Base-by-base conservation (phyloP, 495 filamentous ascomycete species). In the Neurospora tetraspora region DNA sequence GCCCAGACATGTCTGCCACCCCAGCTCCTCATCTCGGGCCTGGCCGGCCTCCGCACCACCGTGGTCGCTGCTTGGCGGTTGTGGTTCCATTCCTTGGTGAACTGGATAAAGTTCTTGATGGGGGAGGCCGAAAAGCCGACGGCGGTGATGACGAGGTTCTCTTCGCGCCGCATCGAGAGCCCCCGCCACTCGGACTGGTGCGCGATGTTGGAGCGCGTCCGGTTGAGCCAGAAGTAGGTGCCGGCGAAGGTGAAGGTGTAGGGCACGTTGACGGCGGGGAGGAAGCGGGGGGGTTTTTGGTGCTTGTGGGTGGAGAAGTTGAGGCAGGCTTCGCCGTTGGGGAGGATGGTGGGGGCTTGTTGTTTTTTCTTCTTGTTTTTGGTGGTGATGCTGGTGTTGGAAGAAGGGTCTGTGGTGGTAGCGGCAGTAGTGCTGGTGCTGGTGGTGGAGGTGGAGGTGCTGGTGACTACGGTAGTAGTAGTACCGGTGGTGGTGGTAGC, bases 41-140 rank as follows among this genome's bases (percentile, higher is more conserved):
- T 73, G 71, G 39, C 77, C 82, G 0, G 74, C 73, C 5, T 6
- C 2, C 53, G 53, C 53, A 65, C 53, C 6, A 65, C 27, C 12
- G 53, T 65, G 0, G 53, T 65, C 86, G 88, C 10, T 86, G 82
- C 70, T 85, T 83, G 70, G 88, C 83, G 7, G 81, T 81, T 74
- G 75, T 84, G 84, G 74, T 86, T 88, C 73, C 83, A 76, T 74
- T 85, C 79, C 77, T 87, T 89, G 69, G 87, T 84, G 72, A 88
- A 80, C 68, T 85, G 82, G 27, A 92, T 82, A 2, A 92, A 82
- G 18, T 83, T 76, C 79, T 91, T 91, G 80, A 92, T 89, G 7
- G 90, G 90, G 16, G 88, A 81, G 8, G 82, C 81, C 18, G 79
- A 84, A 18, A 83, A 78, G 43, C 83, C 82, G 36, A 83, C 80